Percentiles rank a stretch among this genome's conserved stretches.
Evolutionary conservation across 345 rosid genomes (phyloP).

Genomic region (Moringa oleifera): DNA sequence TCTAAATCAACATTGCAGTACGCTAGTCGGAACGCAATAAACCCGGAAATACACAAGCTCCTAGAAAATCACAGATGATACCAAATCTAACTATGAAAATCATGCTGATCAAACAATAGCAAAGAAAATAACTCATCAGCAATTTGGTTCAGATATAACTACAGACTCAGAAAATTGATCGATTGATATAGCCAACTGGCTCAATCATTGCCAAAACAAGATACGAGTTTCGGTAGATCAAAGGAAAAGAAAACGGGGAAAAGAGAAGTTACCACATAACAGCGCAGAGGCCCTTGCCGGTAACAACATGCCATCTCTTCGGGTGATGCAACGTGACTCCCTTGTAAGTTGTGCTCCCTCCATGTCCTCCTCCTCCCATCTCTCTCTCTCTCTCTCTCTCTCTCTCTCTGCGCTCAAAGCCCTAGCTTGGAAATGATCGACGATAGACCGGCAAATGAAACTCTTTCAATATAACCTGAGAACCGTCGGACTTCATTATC

Average conservation of each 20-base stretch:
- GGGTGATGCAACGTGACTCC: slow-evolving; percentile 70
- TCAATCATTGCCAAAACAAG: background rate
- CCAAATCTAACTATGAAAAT: background rate
- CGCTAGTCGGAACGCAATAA: no score
- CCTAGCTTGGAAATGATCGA: slow-evolving; percentile 14
- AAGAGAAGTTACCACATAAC: slow-evolving; percentile 62
- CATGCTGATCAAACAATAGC: slow-evolving; percentile 4
- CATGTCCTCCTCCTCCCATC: slow-evolving; percentile 78
- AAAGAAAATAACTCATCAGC: background rate
- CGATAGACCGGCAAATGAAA: no score
- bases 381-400: slow-evolving; percentile 32
- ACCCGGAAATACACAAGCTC: no score
- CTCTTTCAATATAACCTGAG: no score
- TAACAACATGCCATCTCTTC: slow-evolving; percentile 79
- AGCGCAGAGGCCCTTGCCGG: slow-evolving; percentile 90
- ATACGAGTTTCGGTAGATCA: background rate
- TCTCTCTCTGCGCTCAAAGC: slow-evolving; percentile 24
- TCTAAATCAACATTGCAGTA: no score
- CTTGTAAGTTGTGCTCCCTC: slow-evolving; percentile 56
- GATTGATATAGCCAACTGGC: background rate
- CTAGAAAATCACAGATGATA: no score
- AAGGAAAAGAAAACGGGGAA: background rate
- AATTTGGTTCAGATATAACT: background rate
- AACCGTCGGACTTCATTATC: no score
- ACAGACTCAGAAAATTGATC: background rate